Percentiles rank a stretch among this genome's conserved stretches.
Evolutionary conservation across 1,139 yeast genomes (phyloP).

Genomic region (Suhomyces yuchorum): DNA sequence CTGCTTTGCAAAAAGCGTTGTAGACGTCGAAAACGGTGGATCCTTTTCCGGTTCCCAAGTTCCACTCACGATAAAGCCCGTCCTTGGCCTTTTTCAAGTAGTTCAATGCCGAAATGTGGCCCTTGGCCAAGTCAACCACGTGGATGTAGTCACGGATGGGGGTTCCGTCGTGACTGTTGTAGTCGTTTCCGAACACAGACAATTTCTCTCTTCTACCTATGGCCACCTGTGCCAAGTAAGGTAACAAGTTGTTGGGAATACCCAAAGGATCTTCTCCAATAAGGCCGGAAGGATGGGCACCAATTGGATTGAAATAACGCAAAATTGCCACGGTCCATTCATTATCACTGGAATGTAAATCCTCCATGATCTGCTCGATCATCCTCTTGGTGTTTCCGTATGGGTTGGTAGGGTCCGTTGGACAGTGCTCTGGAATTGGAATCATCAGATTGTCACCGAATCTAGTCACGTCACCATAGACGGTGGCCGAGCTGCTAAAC

Average conservation of each 20-base stretch:
- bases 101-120: conserved; percentile 72
- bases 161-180: conserved; percentile 73
- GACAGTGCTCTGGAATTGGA: conserved; percentile 81
- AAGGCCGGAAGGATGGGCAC: conserved; percentile 81
- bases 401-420: conserved; percentile 75
- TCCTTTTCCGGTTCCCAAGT: conserved; percentile 80
- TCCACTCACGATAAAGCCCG: conserved; percentile 77
- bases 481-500: conserved; percentile 81
- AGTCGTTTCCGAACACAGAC: conserved; percentile 67
- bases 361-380: conserved; percentile 65
- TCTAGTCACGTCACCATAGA: conserved; percentile 80
- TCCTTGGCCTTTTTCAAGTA: conserved; percentile 38
- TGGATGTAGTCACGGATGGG: conserved; percentile 84
- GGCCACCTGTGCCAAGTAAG: conserved; percentile 78
- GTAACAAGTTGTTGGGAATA: conserved; percentile 73
- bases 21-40: conserved; percentile 75
- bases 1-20: conserved; percentile 65
- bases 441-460: conserved; percentile 60
- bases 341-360: conserved; percentile 51
- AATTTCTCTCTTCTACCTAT: conserved; percentile 69
- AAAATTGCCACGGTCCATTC: conserved; percentile 66
- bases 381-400: conserved; percentile 73
- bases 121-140: conserved; percentile 80
- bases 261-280: conserved; percentile 84
- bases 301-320: conserved; percentile 81